These are phyloP conservation scores for Acer yangbiense DNA, from an alignment of 345 rosid genomes.

Conservation along the genomic window DNA sequence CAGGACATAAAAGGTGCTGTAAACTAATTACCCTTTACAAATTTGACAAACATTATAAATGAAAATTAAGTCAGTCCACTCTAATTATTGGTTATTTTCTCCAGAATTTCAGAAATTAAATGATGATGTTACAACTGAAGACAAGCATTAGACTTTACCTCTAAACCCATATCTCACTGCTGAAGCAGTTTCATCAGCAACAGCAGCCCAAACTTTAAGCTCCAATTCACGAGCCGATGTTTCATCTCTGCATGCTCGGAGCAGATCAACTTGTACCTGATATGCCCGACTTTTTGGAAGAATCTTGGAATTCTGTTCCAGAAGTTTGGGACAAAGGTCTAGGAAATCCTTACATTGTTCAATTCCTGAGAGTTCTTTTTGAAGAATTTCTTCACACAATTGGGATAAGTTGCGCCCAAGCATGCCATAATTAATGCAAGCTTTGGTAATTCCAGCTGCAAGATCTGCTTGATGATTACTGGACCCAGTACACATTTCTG, in stretches of 20 bases:
- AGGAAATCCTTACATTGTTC: conserved; percentile 73
- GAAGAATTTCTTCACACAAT: conserved; percentile 82
- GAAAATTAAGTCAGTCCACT: conserved; percentile 8
- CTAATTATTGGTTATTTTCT: background rate
- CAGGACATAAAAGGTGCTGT: conserved; percentile 16
- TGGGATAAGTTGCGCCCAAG: conserved; percentile 84
- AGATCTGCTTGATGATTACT: conserved; percentile 93
- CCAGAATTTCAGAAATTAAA: background rate
- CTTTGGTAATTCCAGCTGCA: conserved; percentile 91
- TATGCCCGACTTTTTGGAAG: conserved; percentile 91
- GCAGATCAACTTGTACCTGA: conserved; percentile 94
- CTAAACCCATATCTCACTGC: conserved; percentile 89
- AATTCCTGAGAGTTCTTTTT: conserved; percentile 61
- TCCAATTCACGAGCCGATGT: conserved; percentile 60
- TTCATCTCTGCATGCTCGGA: conserved; percentile 73
- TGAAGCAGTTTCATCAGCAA: conserved; percentile 95
- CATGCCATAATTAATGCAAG: conserved; percentile 87
- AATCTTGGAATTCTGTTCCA: conserved; percentile 76
- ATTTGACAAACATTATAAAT: conserved; percentile 14
- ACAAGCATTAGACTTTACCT: conserved; percentile 50
- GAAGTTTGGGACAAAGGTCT: conserved; percentile 66
- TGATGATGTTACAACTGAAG: conserved; percentile 2
- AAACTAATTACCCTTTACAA: background rate
- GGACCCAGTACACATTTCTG: conserved; percentile 79
- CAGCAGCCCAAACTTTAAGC: conserved; percentile 82